These are phyloP conservation scores for Aethionema arabicum DNA, from an alignment of 345 rosid genomes.

Conservation along the genomic window DNA sequence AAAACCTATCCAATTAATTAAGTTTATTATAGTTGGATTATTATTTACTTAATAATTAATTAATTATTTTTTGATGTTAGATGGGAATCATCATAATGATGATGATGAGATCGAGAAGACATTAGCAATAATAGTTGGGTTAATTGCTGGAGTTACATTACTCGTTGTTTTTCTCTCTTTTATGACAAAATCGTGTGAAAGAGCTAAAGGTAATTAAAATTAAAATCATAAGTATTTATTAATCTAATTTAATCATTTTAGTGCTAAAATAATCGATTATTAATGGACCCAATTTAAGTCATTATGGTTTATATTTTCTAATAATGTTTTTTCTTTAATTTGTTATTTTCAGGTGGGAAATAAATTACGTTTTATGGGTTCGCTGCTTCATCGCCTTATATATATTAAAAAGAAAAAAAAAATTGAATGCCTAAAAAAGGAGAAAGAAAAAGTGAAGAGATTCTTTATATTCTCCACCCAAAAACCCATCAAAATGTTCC, in stretches of 20 bases:
- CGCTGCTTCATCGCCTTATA: neutral
- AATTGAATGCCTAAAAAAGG: constrained; percentile 13
- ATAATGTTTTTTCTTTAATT: neutral
- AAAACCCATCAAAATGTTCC: constrained; percentile 20
- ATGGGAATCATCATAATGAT: constrained; percentile 32
- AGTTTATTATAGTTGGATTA: neutral
- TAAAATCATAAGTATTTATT: constrained; percentile 3
- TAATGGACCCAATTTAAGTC: constrained; percentile 20
- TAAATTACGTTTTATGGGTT: constrained; percentile 7
- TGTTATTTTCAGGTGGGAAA: constrained; percentile 31
- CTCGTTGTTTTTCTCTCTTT: constrained; percentile 70
- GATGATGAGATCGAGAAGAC: constrained; percentile 91
- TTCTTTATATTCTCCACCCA: constrained; percentile 35
- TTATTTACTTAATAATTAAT: neutral
- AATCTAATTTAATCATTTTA: constrained; percentile 1
- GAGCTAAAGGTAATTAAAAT: constrained; percentile 53
- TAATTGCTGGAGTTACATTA: constrained; percentile 79
- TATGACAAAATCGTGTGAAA: constrained; percentile 56
- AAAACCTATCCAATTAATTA: too few species aligned
- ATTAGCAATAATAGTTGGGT: constrained; percentile 79
- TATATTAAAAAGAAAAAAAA: neutral
- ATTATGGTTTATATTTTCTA: constrained; percentile 10
- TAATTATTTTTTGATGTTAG: constrained; percentile 16
- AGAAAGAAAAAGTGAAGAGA: constrained; percentile 31
- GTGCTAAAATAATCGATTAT: constrained; percentile 8